A percentile compares a stretch with the other conserved stretches of the same genome.
Evolutionary conservation across 176 grass and related monocot species (phyloP).

Genomic region (Zoysia pacifica): DNA sequence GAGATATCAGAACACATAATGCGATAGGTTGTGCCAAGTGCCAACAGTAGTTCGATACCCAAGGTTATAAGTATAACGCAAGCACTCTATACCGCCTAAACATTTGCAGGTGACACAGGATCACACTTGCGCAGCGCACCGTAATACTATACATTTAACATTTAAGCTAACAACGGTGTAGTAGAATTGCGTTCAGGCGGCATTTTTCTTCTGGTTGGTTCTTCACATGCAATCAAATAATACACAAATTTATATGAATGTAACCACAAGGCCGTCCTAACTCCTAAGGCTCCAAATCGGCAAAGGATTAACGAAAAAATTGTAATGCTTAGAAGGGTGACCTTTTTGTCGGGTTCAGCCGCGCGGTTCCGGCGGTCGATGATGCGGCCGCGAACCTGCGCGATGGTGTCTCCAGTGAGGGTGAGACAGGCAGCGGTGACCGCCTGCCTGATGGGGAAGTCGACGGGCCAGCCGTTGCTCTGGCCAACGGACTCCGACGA

Average conservation of each 20-base stretch:
- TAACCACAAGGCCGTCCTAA: not conserved
- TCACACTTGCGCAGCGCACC: not conserved
- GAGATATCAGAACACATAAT: constrained; percentile 26
- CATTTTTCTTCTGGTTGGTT: not conserved
- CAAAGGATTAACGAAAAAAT: not conserved
- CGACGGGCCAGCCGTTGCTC: constrained; percentile 45
- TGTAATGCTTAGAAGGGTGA: constrained; percentile 25
- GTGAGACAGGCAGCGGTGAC: constrained; percentile 75
- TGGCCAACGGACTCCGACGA: constrained; percentile 66
- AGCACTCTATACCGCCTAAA: not conserved
- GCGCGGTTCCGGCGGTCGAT: constrained; percentile 27
- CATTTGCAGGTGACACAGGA: not conserved
- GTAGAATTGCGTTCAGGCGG: not conserved
- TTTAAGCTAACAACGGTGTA: not conserved
- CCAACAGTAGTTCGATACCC: not conserved
- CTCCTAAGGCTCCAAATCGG: not conserved
- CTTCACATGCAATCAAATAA: not conserved
- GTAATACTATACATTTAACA: not conserved
- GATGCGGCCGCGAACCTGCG: constrained; percentile 71
- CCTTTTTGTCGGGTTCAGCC: constrained; percentile 54
- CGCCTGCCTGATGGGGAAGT: constrained; percentile 86
- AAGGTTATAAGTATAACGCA: not conserved
- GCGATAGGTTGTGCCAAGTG: not conserved
- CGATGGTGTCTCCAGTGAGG: constrained; percentile 85
- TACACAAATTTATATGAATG: not conserved